Conservation (phyloP, 371 early-diverging fungal genomes). For the Lichtheimia hyalospora region DNA sequence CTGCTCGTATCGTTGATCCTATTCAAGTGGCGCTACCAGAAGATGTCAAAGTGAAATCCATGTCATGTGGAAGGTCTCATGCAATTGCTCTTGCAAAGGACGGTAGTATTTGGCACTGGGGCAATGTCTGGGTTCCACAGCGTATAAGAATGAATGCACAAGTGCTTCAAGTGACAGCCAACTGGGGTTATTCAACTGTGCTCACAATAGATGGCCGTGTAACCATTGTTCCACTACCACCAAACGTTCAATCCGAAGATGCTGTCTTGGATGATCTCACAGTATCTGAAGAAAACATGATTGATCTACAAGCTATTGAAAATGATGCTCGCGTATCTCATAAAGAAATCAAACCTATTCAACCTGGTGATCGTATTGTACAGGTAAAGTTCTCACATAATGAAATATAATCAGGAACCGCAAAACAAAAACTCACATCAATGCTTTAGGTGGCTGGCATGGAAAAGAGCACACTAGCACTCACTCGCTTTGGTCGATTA, state of each 20-base stretch:
- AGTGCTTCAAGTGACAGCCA: conserved; percentile 34
- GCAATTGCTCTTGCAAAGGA: conserved; percentile 34
- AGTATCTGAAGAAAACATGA: neutral
- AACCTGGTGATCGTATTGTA: conserved; percentile 11
- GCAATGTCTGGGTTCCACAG: conserved; percentile 24
- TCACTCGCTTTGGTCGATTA: conserved; percentile 19
- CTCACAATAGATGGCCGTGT: conserved; percentile 28
- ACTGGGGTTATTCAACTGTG: conserved; percentile 32
- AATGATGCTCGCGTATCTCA: neutral
- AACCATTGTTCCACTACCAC: conserved; percentile 24
- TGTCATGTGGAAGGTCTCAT: conserved; percentile 32
- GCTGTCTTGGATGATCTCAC: neutral
- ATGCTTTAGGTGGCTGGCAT: conserved; percentile 11
- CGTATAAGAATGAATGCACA: conserved; percentile 10
- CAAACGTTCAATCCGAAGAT: neutral
- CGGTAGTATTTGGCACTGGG: conserved; percentile 33
- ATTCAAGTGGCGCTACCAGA: conserved; percentile 10
- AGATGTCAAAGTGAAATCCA: conserved; percentile 6
- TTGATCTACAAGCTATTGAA: neutral
- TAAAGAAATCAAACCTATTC: neutral
- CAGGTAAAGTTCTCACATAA: conserved; percentile 4
- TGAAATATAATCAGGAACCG: neutral
- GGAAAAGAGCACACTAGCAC: conserved; percentile 16
- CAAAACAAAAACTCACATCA: neutral
- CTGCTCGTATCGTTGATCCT: conserved; percentile 6